Conservation (phyloP, 148 eudicot species). For the Arctostaphylos glauca region DNA sequence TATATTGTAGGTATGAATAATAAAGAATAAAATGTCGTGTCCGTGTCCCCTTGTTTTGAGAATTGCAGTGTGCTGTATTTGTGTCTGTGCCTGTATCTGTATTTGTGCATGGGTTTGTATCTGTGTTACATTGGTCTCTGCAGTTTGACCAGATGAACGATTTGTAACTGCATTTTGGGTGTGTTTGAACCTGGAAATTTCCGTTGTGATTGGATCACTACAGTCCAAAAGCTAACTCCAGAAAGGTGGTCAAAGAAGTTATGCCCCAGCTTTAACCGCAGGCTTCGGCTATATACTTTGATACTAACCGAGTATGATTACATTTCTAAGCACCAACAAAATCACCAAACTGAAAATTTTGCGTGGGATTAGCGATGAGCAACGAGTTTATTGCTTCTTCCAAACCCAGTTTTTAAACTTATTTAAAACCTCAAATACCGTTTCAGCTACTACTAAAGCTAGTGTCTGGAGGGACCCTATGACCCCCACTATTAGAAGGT, state of each 20-base stretch:
- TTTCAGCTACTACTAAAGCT: neutral
- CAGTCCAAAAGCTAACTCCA: neutral
- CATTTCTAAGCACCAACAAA: neutral
- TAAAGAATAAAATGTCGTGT: neutral
- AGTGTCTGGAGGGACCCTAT: neutral
- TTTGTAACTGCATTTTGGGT: neutral
- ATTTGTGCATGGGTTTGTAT: neutral
- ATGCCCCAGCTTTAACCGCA: neutral
- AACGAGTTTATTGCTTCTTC: neutral
- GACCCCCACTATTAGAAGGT: no score
- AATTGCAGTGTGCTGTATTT: neutral
- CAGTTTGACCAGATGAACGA: neutral
- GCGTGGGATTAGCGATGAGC: neutral
- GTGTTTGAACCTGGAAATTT: neutral
- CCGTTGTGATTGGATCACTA: neutral
- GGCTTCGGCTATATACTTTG: neutral
- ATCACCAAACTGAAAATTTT: neutral
- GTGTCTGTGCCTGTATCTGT: neutral
- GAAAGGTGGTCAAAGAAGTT: neutral
- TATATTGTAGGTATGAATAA: neutral
- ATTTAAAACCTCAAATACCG: neutral
- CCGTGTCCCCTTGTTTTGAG: neutral
- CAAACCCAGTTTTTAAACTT: neutral
- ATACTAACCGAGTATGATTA: neutral
- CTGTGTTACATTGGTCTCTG: neutral